Evolutionary conservation across 129 eudicot species (phyloP).

Genomic region (Tagetes patula): DNA sequence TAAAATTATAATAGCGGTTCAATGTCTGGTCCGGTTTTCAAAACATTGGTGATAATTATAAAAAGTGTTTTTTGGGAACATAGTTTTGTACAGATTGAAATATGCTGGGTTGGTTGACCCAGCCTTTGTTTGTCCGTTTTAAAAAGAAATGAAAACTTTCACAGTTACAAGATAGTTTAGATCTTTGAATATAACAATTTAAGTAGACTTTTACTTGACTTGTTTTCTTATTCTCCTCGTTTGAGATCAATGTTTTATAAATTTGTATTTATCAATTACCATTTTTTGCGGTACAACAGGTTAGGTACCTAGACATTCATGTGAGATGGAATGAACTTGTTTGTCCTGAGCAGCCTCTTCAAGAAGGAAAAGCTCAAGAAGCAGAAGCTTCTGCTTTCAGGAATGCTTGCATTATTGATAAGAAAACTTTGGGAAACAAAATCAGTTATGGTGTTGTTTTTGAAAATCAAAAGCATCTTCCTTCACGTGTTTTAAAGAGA

Average conservation of each 20-base stretch:
- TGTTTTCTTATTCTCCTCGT: background rate
- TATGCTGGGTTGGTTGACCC: background rate
- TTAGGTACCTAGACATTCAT: conserved; percentile 80
- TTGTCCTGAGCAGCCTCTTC: conserved; percentile 70
- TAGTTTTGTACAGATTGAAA: background rate
- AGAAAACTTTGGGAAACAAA: conserved; percentile 55
- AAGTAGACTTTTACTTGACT: background rate
- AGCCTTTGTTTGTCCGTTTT: background rate
- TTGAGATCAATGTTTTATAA: background rate
- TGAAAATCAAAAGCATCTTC: conserved; percentile 84
- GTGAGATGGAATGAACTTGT: conserved; percentile 90
- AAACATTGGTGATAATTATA: background rate
- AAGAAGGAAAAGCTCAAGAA: conserved; percentile 85
- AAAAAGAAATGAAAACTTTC: background rate
- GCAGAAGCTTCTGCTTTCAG: conserved; percentile 86
- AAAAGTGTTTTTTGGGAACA: background rate
- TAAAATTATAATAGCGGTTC: too few species aligned
- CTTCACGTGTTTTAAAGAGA: conserved; percentile 82
- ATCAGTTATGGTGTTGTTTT: conserved; percentile 70
- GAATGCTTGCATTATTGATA: conserved; percentile 75
- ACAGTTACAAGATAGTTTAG: background rate
- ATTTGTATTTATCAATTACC: background rate
- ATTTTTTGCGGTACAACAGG: conserved; percentile 43
- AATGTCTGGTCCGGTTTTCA: too few species aligned
- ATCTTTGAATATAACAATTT: background rate